Conservation (phyloP, 768 basidiomycete genomes). For the Rubroboletus satanas region DNA sequence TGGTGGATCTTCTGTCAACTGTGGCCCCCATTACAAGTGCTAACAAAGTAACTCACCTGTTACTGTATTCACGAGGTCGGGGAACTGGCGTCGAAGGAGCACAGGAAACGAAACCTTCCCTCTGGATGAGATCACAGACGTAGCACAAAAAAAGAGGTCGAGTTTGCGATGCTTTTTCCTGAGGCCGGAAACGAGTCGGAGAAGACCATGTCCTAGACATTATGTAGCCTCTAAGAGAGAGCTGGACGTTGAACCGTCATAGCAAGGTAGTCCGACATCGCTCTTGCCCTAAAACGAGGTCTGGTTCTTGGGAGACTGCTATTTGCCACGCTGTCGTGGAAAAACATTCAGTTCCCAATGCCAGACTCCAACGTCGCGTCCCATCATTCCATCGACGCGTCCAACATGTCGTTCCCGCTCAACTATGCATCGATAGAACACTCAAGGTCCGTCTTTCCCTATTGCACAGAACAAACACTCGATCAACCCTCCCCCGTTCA, state of each 20-base stretch:
- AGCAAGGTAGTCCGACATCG: not conserved
- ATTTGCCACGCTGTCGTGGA: not conserved
- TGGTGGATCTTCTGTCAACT: too few species aligned
- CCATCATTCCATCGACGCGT: not conserved
- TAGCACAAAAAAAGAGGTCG: too few species aligned
- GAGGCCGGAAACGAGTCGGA: too few species aligned
- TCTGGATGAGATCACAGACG: too few species aligned
- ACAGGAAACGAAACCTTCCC: too few species aligned
- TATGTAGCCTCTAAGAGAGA: not conserved
- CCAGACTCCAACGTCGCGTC: not conserved
- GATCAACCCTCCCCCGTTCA: not conserved
- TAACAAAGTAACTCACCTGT: not conserved
- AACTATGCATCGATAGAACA: slow-evolving; percentile 32
- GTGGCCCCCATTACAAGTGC: too few species aligned
- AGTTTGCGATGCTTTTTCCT: not conserved
- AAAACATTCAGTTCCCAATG: not conserved
- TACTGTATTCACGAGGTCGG: not conserved
- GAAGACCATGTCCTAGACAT: too few species aligned
- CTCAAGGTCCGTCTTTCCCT: slow-evolving; percentile 16
- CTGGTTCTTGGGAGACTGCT: too few species aligned
- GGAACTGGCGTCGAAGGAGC: not conserved
- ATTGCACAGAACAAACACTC: not conserved
- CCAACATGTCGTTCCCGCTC: slow-evolving; percentile 27
- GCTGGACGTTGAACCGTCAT: too few species aligned
- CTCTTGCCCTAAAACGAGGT: not conserved